Percentiles rank a stretch among this genome's conserved stretches.
Conservation (phyloP, 1,284 basidiomycete genomes). For the Meira miltonrushii region DNA sequence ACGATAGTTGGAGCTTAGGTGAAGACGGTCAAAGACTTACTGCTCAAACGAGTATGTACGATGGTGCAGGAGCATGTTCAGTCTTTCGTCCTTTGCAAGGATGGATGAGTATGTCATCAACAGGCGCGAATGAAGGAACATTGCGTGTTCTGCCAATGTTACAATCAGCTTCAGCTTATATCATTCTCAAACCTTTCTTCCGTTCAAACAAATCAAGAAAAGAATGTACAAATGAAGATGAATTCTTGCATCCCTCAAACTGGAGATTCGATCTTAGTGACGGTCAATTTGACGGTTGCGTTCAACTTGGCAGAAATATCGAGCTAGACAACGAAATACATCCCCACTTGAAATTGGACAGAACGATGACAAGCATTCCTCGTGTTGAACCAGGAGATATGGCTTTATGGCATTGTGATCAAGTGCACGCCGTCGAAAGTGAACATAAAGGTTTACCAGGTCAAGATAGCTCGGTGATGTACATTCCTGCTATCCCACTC, state of each 20-base stretch:
- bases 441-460: slow-evolving; percentile 59
- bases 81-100: slow-evolving; percentile 75
- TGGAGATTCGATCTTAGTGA: slow-evolving; percentile 60
- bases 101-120: slow-evolving; percentile 61
- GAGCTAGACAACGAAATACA: slow-evolving; percentile 64
- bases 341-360: slow-evolving; percentile 64
- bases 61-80: slow-evolving; percentile 59
- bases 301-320: slow-evolving; percentile 61
- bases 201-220: slow-evolving; percentile 44
- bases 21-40: slow-evolving; percentile 22
- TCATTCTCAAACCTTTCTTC: slow-evolving; percentile 73
- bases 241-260: slow-evolving; percentile 22
- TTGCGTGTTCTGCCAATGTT: slow-evolving; percentile 72
- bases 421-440: slow-evolving; percentile 68
- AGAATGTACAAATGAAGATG: slow-evolving; percentile 5
- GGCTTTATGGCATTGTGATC: slow-evolving; percentile 76
- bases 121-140: slow-evolving; percentile 67
- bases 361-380: slow-evolving; percentile 65
- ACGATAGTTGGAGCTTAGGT: slow-evolving; percentile 57
- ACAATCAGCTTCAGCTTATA: slow-evolving; percentile 68
- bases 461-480: slow-evolving; percentile 68
- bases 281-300: slow-evolving; percentile 60
- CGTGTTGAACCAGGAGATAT: slow-evolving; percentile 69
- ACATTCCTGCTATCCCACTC: slow-evolving; percentile 71
- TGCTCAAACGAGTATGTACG: slow-evolving; percentile 36